Evolutionary conservation across 371 early-diverging fungal genomes (phyloP).

Genomic region (Mucor velutinosus): DNA sequence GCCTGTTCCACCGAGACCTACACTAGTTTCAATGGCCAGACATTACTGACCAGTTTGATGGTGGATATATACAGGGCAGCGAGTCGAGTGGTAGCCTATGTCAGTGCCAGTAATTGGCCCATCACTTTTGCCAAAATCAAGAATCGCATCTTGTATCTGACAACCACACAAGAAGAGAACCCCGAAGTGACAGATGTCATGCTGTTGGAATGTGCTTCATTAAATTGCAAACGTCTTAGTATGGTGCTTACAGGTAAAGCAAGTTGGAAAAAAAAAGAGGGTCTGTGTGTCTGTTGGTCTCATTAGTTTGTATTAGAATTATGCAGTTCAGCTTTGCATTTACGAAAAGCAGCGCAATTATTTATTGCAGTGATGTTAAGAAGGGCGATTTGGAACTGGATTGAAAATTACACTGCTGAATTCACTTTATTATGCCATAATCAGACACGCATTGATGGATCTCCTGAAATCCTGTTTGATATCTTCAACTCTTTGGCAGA

Average conservation of each 20-base stretch:
- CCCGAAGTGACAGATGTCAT: slow-evolving; percentile 68
- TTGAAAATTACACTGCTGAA: slow-evolving; percentile 74
- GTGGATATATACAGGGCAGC: slow-evolving; percentile 61
- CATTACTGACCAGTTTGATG: slow-evolving; percentile 23
- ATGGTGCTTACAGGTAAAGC: slow-evolving; percentile 70
- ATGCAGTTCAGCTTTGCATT: slow-evolving; percentile 44
- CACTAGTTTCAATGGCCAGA: slow-evolving; percentile 15
- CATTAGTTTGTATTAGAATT: slow-evolving; percentile 46
- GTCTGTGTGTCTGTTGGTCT: not conserved
- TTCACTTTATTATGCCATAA: slow-evolving; percentile 62
- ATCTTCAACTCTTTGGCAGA: slow-evolving; percentile 68
- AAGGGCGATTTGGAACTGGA: slow-evolving; percentile 86
- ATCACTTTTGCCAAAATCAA: slow-evolving; percentile 70
- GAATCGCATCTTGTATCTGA: slow-evolving; percentile 49
- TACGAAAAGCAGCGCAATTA: slow-evolving; percentile 66
- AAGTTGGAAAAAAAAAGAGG: not conserved
- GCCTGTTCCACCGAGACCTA: slow-evolving; percentile 8
- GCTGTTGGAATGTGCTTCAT: slow-evolving; percentile 65
- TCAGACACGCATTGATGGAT: slow-evolving; percentile 68
- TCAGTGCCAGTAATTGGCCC: slow-evolving; percentile 80
- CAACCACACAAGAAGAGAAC: slow-evolving; percentile 56
- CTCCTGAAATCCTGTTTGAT: slow-evolving; percentile 75
- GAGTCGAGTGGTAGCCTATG: slow-evolving; percentile 69
- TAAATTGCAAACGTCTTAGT: slow-evolving; percentile 65
- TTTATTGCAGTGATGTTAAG: slow-evolving; percentile 65